These are phyloP conservation scores for Erodium maritimum DNA, from an alignment of 345 rosid species.

Conservation along the genomic window DNA sequence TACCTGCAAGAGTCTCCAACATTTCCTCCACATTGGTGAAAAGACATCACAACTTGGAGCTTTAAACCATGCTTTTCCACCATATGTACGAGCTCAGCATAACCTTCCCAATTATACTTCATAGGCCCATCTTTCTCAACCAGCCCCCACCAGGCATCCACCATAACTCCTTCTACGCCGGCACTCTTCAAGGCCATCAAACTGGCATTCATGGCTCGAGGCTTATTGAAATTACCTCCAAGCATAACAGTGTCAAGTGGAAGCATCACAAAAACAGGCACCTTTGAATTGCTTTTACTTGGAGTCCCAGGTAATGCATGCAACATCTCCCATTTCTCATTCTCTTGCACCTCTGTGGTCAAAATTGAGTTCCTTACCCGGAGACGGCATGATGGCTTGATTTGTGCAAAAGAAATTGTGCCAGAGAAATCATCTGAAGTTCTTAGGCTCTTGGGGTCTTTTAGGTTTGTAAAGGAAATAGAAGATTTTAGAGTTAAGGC, in stretches of 20 bases:
- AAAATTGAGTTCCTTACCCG: constrained; percentile 21
- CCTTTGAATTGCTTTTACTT: constrained; percentile 26
- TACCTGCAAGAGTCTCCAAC: constrained; percentile 99
- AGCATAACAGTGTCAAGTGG: constrained; percentile 71
- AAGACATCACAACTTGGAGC: constrained; percentile 91
- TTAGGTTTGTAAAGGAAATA: constrained; percentile 51
- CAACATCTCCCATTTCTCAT: constrained; percentile 34
- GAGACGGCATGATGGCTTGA: constrained; percentile 37
- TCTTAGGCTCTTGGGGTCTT: constrained; percentile 39
- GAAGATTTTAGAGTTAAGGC: constrained; percentile 57
- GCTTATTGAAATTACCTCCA: constrained; percentile 67
- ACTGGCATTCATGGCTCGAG: constrained; percentile 79
- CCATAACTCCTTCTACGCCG: constrained; percentile 94
- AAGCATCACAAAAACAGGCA: constrained; percentile 87
- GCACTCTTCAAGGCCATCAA: constrained; percentile 91
- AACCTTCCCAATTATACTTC: constrained; percentile 92
- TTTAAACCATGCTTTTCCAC: constrained; percentile 76
- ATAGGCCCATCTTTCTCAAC: constrained; percentile 94
- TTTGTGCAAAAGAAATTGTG: constrained; percentile 34
- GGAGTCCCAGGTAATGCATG: constrained; percentile 39
- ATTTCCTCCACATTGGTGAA: constrained; percentile 99
- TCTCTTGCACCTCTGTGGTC: constrained; percentile 16
- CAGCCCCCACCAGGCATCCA: constrained; percentile 98
- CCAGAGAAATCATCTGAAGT: constrained; percentile 32
- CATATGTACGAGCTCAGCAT: constrained; percentile 76